Base-by-base conservation (phyloP, 768 basidiomycete genomes). In the Tricholoma matsutake region DNA sequence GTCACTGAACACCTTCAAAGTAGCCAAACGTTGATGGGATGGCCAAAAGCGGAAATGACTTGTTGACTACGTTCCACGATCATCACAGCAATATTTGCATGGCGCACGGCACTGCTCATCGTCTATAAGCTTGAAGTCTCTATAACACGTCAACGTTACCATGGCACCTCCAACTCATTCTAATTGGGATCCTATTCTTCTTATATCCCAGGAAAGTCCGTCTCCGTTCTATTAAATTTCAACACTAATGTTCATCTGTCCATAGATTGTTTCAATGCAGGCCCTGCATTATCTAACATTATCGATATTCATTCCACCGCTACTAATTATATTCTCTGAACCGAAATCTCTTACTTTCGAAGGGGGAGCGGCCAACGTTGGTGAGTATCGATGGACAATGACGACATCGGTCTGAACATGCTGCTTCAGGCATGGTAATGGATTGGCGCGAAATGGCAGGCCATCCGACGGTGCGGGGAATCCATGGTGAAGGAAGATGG, bases 371-470 rank as follows among this genome's bases (percentile, higher is more conserved):
- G 79, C 88, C n/a, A 92, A 83, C 71, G 85, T 92, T 37, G 90
- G 90, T 89, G 69, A 62, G 86, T 64, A 52, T 35, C 32, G 22
- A 31, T 51, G 18, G 7, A 1, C 37, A 32, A 25, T 9, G 4
- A 14, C 10, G 14, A 32, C 2, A 10, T 35, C 20, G 34, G 20
- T 37, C n/a, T 51, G 53, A 58, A 20, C n/a, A 20, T 9, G 20
- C 47, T 32, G 8, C 8, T 41, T 34, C 62, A 89, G 90, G 89
- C 3, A 92, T 94, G 89, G 79, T 98, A 37, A 94, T 99, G 88
- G 96, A 98, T 75, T 99, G 97, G 97, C 83, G 94, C 51, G 92
- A 98, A 73, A 89, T 99, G 86, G 91, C 95, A 1, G 91, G 94
- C 4, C 76, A 84, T 56, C 86, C 91, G 3, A 95, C 94, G 0